Evolutionary conservation across 1,284 basidiomycete genomes (phyloP), one percentile per base, ranked within the genome.

Genomic region (Microbotryomycetes sp.): DNA sequence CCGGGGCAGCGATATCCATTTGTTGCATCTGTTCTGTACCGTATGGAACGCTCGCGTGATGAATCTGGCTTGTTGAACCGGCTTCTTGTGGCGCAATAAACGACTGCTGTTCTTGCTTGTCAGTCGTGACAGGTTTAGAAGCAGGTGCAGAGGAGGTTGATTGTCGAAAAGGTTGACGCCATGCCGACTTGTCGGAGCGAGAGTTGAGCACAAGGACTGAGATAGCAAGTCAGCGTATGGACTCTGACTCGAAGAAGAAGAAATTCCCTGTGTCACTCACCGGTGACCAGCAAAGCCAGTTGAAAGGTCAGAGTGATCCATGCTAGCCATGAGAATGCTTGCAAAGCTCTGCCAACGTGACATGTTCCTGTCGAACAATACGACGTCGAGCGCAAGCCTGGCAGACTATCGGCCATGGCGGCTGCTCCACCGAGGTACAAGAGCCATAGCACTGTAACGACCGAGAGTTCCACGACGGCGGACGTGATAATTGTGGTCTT

Each of bases 241-340:
- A 9, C 35, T 9, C 35, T n/a, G n/a, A n/a, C n/a, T n/a, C n/a
- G n/a, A n/a, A n/a, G n/a, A n/a, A n/a, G n/a, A n/a, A n/a, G n/a
- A n/a, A n/a, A n/a, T n/a, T n/a, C n/a, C n/a, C n/a, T n/a, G n/a
- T n/a, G n/a, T n/a, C n/a, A 18, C 35, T 41, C 35, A 41, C 35
- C 35, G 18, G 35, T 62, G 60, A 59, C 57, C 54, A 16, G 55
- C 60, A 31, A 62, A 52, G 21, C 56, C 45, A 41, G 18, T 18
- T 41, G 35, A 41, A 41, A 18, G 9, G 35, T 41, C 35, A 41
- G 35, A 41, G 45, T 45, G 50, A 64, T 45, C 62, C 65, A 67
- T 0, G 29, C 4, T 29, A 67, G 28, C 62, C 65, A 67, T n/a
- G 54, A 51, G 49, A 64, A 65, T 3, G 62, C 62, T 31, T 64